Evolutionary conservation across 2,329 filamentous ascomycete genomes (phyloP).

Genomic region (Basipetospora sp.): DNA sequence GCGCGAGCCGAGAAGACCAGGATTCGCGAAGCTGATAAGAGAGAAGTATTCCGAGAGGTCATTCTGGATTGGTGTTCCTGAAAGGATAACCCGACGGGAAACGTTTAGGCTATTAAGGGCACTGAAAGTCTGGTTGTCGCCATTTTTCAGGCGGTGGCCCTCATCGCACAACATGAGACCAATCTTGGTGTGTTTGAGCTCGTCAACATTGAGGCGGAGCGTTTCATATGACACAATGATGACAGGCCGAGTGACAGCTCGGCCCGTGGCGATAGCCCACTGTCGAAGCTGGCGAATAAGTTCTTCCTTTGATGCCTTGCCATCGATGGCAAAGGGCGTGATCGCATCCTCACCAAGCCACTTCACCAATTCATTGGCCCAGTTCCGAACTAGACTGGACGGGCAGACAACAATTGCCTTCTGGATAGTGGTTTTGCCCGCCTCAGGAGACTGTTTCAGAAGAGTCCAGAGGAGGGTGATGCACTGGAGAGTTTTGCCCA

Average conservation of each 20-base stretch:
- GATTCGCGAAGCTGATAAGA: slow-evolving; percentile 90
- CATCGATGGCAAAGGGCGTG: slow-evolving; percentile 87
- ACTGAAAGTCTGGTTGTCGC: slow-evolving; percentile 86
- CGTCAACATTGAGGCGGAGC: slow-evolving; percentile 74
- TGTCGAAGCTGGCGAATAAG: slow-evolving; percentile 78
- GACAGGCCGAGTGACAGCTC: slow-evolving; percentile 76
- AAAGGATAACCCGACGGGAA: slow-evolving; percentile 79
- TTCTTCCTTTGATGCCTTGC: slow-evolving; percentile 89
- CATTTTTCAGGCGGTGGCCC: slow-evolving; percentile 91
- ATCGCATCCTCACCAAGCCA: slow-evolving; percentile 90
- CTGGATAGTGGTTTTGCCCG: slow-evolving; percentile 84
- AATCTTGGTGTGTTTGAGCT: slow-evolving; percentile 78
- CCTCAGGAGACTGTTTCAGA: slow-evolving; percentile 85
- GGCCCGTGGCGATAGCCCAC: slow-evolving; percentile 86
- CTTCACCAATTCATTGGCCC: slow-evolving; percentile 92
- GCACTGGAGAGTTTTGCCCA: slow-evolving; percentile 94
- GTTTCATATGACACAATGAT: slow-evolving; percentile 98
- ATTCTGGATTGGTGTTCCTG: slow-evolving; percentile 94
- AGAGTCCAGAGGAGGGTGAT: slow-evolving; percentile 95
- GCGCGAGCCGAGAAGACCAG: slow-evolving; percentile 74
- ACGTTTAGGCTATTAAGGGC: slow-evolving; percentile 85
- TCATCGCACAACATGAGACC: slow-evolving; percentile 91
- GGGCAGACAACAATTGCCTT: slow-evolving; percentile 96
- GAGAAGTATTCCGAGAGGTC: slow-evolving; percentile 97
- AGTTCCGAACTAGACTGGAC: slow-evolving; percentile 90